Conservation (phyloP, 345 rosid genomes). For the Turritis glabra region DNA sequence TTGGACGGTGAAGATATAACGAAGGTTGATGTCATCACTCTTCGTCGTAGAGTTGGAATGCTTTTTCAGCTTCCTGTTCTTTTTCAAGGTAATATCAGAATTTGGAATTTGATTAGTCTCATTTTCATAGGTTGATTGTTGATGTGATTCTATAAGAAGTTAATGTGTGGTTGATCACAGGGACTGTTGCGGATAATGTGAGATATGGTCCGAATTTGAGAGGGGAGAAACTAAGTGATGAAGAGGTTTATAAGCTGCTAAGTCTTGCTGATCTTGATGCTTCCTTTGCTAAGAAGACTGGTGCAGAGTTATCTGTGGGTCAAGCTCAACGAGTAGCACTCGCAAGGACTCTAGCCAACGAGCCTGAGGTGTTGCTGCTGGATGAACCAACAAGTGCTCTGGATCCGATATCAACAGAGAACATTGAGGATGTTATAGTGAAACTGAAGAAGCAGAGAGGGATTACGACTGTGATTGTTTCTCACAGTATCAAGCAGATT, state of each 20-base stretch:
- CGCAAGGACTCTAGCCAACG: slow-evolving; percentile 85
- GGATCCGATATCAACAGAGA: slow-evolving; percentile 83
- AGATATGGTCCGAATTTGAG: slow-evolving; percentile 76
- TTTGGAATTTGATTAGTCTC: background rate
- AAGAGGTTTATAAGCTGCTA: slow-evolving; percentile 59
- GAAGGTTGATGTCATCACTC: slow-evolving; percentile 64
- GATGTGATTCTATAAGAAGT: background rate
- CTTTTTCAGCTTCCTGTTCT: slow-evolving; percentile 91
- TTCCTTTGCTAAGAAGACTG: slow-evolving; percentile 52
- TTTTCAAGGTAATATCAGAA: slow-evolving; percentile 58
- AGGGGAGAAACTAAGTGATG: slow-evolving; percentile 62
- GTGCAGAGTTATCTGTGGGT: slow-evolving; percentile 73
- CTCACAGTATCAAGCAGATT: slow-evolving; percentile 91
- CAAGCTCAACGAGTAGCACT: slow-evolving; percentile 97
- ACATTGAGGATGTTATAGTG: slow-evolving; percentile 80
- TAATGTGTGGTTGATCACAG: slow-evolving; percentile 36
- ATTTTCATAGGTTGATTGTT: background rate
- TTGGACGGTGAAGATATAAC: slow-evolving; percentile 68
- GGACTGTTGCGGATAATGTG: slow-evolving; percentile 79
- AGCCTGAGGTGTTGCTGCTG: slow-evolving; percentile 77
- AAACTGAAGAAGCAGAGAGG: slow-evolving; percentile 68
- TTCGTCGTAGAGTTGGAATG: slow-evolving; percentile 91
- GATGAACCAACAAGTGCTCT: slow-evolving; percentile 90
- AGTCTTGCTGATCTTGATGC: slow-evolving; percentile 75
- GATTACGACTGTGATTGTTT: slow-evolving; percentile 68